These are phyloP conservation scores for Triticum timopheevii DNA, from an alignment of 176 grass and related monocot genomes.

Conservation along the genomic window DNA sequence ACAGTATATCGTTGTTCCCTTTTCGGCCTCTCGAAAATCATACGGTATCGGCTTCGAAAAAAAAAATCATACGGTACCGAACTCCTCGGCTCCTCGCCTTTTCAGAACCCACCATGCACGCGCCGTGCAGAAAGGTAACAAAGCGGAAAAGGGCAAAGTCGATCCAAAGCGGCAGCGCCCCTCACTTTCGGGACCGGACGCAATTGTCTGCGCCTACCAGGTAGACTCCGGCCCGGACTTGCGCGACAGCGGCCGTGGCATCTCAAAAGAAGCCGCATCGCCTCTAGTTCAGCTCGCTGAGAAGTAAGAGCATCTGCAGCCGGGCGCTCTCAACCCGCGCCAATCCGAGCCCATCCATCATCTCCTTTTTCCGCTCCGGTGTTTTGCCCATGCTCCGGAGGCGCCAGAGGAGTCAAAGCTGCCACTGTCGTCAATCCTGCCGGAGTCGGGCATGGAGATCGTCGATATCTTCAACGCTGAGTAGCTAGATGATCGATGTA, in stretches of 20 bases:
- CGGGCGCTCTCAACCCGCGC: too few species aligned
- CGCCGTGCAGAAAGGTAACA: not conserved
- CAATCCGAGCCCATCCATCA: too few species aligned
- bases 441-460: too few species aligned
- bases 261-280: not conserved
- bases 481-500: too few species aligned
- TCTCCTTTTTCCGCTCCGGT: too few species aligned
- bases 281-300: too few species aligned
- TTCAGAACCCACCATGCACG: not conserved
- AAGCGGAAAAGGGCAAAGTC: not conserved
- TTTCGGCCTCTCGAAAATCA: slow-evolving; percentile 1
- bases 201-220: not conserved
- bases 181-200: slow-evolving; percentile 14
- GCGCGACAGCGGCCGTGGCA: not conserved
- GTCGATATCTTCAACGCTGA: too few species aligned
- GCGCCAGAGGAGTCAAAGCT: too few species aligned
- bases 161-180: not conserved
- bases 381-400: too few species aligned
- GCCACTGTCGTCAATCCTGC: too few species aligned
- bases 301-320: too few species aligned
- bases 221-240: too few species aligned
- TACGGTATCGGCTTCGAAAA: not conserved
- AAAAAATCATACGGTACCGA: slow-evolving; percentile 22
- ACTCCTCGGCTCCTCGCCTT: not conserved
- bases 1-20: slow-evolving; percentile 1